Percentiles rank a stretch among this genome's conserved stretches.
These are phyloP conservation scores for Conticribra guillardii DNA, from an alignment of 108 stramenopile genomes.

Conservation along the genomic window DNA sequence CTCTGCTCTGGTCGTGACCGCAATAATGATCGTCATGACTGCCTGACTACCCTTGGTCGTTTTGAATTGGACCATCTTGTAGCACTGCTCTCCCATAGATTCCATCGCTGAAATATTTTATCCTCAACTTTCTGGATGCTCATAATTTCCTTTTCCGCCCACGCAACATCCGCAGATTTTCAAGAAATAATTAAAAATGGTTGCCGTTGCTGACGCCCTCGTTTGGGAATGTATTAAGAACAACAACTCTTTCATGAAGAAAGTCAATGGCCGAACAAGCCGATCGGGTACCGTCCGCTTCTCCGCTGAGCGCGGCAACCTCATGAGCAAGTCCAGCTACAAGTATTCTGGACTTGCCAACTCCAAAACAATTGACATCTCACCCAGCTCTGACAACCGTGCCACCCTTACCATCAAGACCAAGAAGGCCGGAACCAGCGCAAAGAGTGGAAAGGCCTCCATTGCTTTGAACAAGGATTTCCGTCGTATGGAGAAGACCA, in stretches of 20 bases:
- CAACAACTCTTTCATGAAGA: conserved; percentile 92
- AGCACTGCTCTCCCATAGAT: no score
- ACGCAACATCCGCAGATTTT: no score
- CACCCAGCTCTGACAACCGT: conserved; percentile 70
- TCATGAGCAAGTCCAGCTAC: conserved; percentile 84
- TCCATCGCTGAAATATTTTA: no score
- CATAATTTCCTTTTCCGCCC: no score
- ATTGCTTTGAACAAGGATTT: conserved; percentile 92
- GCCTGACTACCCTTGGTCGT: no score
- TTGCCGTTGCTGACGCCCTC: conserved; percentile 80
- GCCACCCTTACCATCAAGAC: conserved; percentile 85
- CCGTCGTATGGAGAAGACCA: conserved; percentile 76
- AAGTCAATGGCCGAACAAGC: conserved; percentile 87
- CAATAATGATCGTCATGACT: no score
- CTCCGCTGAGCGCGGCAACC: conserved; percentile 89
- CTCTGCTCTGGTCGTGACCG: no score
- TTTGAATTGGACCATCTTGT: no score
- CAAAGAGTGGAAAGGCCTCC: conserved; percentile 61
- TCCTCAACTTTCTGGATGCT: no score
- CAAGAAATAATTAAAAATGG: no score
- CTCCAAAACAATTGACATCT: conserved; percentile 81
- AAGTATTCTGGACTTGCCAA: conserved; percentile 96
- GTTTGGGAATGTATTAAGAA: conserved; percentile 89
- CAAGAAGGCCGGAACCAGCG: conserved; percentile 72
- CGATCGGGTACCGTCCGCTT: conserved; percentile 88